Base-by-base conservation (phyloP, 495 filamentous ascomycete species). In the Penicillium pancosmium region DNA sequence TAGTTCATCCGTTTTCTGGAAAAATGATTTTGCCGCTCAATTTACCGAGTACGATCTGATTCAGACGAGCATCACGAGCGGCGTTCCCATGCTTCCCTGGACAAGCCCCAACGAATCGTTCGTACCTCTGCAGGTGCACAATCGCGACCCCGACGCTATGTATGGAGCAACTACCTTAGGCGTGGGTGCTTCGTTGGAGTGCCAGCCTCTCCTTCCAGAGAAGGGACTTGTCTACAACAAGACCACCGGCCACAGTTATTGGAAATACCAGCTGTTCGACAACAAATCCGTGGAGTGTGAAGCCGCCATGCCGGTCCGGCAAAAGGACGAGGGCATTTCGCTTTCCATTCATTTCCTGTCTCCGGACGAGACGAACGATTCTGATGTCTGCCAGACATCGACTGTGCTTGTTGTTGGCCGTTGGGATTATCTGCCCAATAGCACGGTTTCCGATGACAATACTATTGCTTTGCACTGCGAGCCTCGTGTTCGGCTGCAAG, bases 21-120 rank as follows among this genome's bases (percentile, higher is more conserved):
- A 54, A 12, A 72, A 64, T n/a, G 72, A 76, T 27, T 76, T 76
- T 59, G 69, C 75, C 0, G 70, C 68, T 13, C 69, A 76, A 33
- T 76, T 78, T 50, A 76, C 72, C 2, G 73, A 75, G 47, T 76
- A 76, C 59, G 73, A 76, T 38, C 54, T 78, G 38, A 76, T 78
- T 10, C 75, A 78, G 40, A 73, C 72, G 12, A 76, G 75, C 27
- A 73, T 78, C 44, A 75, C 66, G 3, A 76, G 73, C 34, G 73
- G 72, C 1, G 65, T 76, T 3, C 69, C 75, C 4, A 61, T 78
- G 59, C 59, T 76, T 8, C 57, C 75, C 1, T 78, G 75, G 75
- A 76, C 72, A 0, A 70, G 67, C 38, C 50, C 73, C 2, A 71
- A 74, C 31, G 61, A 71, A 23, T 75, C 75, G 3, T 78, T 76